Conservation (phyloP, 345 rosid species). For the Gossypium arboreum region DNA sequence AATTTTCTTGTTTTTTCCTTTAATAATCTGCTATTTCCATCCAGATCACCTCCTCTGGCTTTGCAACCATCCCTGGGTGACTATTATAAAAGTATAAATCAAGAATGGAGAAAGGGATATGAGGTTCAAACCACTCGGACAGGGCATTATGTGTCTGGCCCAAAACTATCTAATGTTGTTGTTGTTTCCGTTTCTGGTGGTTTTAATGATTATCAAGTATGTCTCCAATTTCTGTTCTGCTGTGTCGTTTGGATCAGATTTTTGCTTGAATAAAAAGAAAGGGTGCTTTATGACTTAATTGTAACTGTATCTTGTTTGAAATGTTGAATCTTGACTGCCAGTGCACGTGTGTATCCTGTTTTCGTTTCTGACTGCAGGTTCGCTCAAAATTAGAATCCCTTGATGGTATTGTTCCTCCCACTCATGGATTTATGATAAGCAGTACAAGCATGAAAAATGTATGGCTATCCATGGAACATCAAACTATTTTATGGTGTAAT, state of each 20-base stretch:
- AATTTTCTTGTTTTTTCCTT: constrained; percentile 23
- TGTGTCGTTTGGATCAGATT: constrained; percentile 9
- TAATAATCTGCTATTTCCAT: constrained; percentile 32
- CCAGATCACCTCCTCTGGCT: constrained; percentile 95
- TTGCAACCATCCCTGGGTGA: constrained; percentile 94
- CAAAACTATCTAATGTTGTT: constrained; percentile 67
- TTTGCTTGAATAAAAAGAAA: not conserved
- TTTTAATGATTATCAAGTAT: constrained; percentile 88
- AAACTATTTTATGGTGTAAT: constrained; percentile 96
- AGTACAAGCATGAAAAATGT: constrained; percentile 92
- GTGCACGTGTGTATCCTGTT: not conserved
- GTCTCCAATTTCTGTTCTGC: constrained; percentile 2
- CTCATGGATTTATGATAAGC: constrained; percentile 85
- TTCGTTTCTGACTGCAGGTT: constrained; percentile 45
- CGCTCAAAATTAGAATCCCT: constrained; percentile 78
- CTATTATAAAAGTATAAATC: constrained; percentile 71
- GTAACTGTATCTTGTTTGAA: not conserved
- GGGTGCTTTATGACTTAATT: not conserved
- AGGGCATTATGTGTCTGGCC: constrained; percentile 50
- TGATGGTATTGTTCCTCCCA: constrained; percentile 89
- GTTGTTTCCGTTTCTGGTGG: constrained; percentile 91
- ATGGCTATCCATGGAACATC: constrained; percentile 99
- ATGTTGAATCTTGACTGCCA: not conserved
- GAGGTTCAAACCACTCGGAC: constrained; percentile 48
- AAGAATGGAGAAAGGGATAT: constrained; percentile 83